phyloP scores from a whole-genome alignment of 352 stramenopile genomes.

The Phytophthora fragariaefolia region DNA sequence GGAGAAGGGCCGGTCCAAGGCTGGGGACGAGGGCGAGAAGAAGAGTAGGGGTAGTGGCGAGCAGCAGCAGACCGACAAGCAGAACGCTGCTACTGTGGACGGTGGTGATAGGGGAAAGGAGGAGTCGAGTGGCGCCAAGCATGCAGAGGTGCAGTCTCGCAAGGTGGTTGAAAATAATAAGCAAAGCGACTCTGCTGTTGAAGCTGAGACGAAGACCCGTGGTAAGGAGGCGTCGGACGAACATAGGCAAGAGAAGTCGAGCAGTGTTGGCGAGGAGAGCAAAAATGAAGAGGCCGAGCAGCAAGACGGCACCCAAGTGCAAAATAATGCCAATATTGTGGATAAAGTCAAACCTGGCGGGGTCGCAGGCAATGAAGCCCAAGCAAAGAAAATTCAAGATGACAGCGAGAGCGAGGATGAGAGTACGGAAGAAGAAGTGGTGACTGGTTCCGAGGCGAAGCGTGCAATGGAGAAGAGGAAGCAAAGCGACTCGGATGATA shows the following conservation, averaged over 20 bases:
- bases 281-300: neutral
- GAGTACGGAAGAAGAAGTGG: constrained; percentile 16
- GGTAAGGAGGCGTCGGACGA: neutral
- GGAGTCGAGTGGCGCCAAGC: neutral
- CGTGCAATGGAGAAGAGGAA: constrained; percentile 11
- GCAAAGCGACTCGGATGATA: constrained; percentile 15
- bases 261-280: neutral
- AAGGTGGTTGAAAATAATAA: neutral
- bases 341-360: constrained; percentile 4
- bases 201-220: neutral
- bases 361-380: neutral
- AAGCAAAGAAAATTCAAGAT: constrained; percentile 22
- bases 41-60: neutral
- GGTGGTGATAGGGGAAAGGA: neutral
- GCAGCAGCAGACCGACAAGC: neutral
- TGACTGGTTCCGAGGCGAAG: neutral
- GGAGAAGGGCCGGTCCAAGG: constrained; percentile 6
- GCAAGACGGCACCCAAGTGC: neutral
- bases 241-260: neutral
- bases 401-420: constrained; percentile 18
- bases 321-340: neutral
- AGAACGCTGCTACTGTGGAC: neutral
- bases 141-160: neutral
- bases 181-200: neutral
- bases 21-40: neutral